Conservation (phyloP, 1,284 basidiomycete species). For the Melanopsichium pennsylvanicum region DNA sequence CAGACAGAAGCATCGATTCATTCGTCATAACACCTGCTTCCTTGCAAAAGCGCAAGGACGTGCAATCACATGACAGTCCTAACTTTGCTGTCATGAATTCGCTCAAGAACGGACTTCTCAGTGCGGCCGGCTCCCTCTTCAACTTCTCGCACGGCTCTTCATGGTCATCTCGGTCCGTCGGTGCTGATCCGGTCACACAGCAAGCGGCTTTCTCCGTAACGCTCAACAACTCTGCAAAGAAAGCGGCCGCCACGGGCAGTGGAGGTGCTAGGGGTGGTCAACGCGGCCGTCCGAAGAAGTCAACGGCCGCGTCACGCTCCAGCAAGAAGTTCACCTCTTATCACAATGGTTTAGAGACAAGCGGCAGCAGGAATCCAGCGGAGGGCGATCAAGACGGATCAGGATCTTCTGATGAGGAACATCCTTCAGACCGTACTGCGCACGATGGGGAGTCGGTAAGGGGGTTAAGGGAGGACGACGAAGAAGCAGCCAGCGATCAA, state of each 20-base stretch:
- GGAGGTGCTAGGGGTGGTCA: conserved; percentile 12
- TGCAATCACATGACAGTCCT: background rate
- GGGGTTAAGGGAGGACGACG: conserved; percentile 28
- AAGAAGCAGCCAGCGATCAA: conserved; percentile 13
- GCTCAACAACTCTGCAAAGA: conserved; percentile 6
- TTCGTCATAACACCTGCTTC: conserved; percentile 16
- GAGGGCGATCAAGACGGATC: conserved; percentile 23
- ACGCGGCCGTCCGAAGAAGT: conserved; percentile 26
- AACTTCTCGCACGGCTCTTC: conserved; percentile 19
- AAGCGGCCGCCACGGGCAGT: conserved; percentile 6
- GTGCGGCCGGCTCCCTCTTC: conserved; percentile 30
- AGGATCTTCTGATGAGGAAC: conserved; percentile 26
- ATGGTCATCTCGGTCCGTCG: conserved; percentile 6
- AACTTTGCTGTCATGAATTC: conserved; percentile 37
- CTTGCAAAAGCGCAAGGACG: conserved; percentile 5
- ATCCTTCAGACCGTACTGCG: conserved; percentile 8
- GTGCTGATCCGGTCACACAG: background rate
- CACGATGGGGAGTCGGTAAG: conserved; percentile 19
- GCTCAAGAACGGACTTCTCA: conserved; percentile 33
- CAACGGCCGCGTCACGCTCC: conserved; percentile 9
- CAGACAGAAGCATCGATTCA: conserved; percentile 33
- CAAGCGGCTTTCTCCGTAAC: background rate
- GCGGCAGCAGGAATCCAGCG: conserved; percentile 14
- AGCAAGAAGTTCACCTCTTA: conserved; percentile 4
- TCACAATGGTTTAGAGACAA: conserved; percentile 4